Percentiles rank a stretch among this genome's conserved stretches.
phyloP scores from a whole-genome alignment of 352 stramenopile genomes.

The Pythium apleroticum region DNA sequence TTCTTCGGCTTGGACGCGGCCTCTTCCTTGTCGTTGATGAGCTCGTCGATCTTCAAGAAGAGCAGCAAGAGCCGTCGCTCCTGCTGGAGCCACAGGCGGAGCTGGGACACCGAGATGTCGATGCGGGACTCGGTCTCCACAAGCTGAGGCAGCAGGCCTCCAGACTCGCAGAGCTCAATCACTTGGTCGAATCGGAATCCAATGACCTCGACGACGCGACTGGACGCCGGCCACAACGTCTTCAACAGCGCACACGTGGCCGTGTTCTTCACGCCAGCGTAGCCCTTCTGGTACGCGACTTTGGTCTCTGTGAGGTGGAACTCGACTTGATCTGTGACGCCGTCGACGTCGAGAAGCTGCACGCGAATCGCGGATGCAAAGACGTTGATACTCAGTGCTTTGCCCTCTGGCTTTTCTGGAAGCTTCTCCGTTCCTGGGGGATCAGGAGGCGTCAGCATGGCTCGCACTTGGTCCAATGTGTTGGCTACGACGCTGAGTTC shows the following conservation, averaged over 20 bases:
- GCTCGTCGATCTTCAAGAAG: slow-evolving; percentile 47
- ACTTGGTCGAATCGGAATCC: slow-evolving; percentile 30
- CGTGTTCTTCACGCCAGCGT: background rate
- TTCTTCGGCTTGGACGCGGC: slow-evolving; percentile 9
- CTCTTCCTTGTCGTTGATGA: slow-evolving; percentile 30
- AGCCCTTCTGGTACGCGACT: slow-evolving; percentile 5
- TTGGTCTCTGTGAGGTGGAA: slow-evolving; percentile 21
- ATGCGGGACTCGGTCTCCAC: slow-evolving; percentile 3
- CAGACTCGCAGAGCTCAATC: slow-evolving; percentile 12
- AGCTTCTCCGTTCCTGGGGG: background rate
- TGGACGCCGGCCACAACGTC: slow-evolving; percentile 14
- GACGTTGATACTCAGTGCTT: slow-evolving; percentile 2
- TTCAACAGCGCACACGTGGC: slow-evolving; percentile 23
- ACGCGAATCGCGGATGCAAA: slow-evolving; percentile 4
- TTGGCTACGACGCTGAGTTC: slow-evolving; percentile 31
- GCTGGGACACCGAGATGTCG: slow-evolving; percentile 22
- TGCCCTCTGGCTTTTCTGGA: background rate
- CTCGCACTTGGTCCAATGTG: slow-evolving; percentile 37
- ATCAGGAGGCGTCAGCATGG: slow-evolving; percentile 35
- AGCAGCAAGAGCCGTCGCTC: slow-evolving; percentile 46
- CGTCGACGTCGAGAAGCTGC: slow-evolving; percentile 16
- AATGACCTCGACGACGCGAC: slow-evolving; percentile 26
- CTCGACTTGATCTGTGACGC: slow-evolving; percentile 12
- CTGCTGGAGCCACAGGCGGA: slow-evolving; percentile 33
- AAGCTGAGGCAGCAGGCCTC: slow-evolving; percentile 6